Conservation (phyloP, 495 filamentous ascomycete species). For the Trypethelium eluteriae region DNA sequence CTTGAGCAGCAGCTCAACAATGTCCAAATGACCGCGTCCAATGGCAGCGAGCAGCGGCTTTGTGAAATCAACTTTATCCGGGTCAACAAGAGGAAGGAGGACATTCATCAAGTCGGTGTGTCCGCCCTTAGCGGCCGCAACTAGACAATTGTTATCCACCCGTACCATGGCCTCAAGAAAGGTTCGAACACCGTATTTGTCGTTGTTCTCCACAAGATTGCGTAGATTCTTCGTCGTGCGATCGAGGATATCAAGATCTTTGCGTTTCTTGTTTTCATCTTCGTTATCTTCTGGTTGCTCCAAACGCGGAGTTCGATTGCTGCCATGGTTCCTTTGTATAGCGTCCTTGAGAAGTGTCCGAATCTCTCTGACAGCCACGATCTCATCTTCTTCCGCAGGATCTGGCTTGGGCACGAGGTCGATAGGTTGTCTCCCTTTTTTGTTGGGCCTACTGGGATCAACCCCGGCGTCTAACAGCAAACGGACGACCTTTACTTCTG, state of each 20-base stretch:
- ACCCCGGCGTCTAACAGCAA: constrained; percentile 70
- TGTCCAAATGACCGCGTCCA: constrained; percentile 75
- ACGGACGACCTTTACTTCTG: constrained; percentile 82
- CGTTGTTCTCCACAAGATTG: constrained; percentile 73
- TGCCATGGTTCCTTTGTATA: constrained; percentile 33
- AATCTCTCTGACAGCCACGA: constrained; percentile 42
- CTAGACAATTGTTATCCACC: constrained; percentile 76
- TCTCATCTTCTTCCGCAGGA: constrained; percentile 55
- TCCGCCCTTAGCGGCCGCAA: constrained; percentile 85
- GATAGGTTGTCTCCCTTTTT: constrained; percentile 76
- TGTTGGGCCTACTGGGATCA: constrained; percentile 80
- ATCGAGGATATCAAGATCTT: constrained; percentile 32
- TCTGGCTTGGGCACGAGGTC: constrained; percentile 53
- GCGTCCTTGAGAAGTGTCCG: constrained; percentile 44
- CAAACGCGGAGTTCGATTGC: constrained; percentile 30
- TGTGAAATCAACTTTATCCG: constrained; percentile 52
- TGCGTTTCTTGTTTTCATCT: constrained; percentile 46
- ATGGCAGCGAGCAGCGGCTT: constrained; percentile 94
- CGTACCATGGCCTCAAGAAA: constrained; percentile 69
- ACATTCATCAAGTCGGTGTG: constrained; percentile 81
- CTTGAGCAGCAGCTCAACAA: constrained; percentile 70
- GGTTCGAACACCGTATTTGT: constrained; percentile 67
- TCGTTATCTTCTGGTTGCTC: constrained; percentile 37
- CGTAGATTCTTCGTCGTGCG: constrained; percentile 60
- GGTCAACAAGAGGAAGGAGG: constrained; percentile 79